Percentiles rank a stretch among this genome's conserved stretches.
Conservation (phyloP, 192 early-diverging fungal species). For the Haplosporangium gracile region DNA sequence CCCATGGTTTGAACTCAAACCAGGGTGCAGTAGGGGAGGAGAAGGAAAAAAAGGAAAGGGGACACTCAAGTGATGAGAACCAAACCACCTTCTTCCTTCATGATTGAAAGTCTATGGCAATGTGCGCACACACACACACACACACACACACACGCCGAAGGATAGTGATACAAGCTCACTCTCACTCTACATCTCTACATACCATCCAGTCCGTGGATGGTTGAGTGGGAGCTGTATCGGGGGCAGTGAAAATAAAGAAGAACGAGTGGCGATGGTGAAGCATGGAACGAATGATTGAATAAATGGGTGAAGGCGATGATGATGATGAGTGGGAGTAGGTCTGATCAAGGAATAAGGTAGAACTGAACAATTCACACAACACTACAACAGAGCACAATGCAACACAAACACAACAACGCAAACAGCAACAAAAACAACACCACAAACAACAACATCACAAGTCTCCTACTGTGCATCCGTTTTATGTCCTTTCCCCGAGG, state of each 20-base stretch:
- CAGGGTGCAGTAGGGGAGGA: background rate
- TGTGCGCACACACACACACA: too few relatives aligned
- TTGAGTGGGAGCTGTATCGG: background rate
- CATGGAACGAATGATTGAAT: background rate
- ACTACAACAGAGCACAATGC: background rate
- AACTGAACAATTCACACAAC: background rate
- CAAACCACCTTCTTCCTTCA: background rate
- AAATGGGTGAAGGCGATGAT: background rate
- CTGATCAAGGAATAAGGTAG: background rate
- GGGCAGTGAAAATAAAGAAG: too few relatives aligned
- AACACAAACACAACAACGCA: background rate
- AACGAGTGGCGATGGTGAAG: background rate
- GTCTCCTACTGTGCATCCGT: too few relatives aligned
- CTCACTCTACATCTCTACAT: background rate
- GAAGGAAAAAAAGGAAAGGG: background rate
- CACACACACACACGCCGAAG: too few relatives aligned
- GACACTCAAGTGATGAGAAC: background rate
- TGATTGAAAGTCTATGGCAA: background rate
- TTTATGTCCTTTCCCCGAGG: background rate
- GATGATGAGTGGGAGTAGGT: background rate
- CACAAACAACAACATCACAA: too few relatives aligned
- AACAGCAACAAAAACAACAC: too few relatives aligned
- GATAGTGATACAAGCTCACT: background rate
- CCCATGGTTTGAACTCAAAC: slow-evolving; percentile 1
- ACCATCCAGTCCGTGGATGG: background rate